Conservation (phyloP, 2,329 filamentous ascomycete genomes). For the Sodiomyces alkalinus region DNA sequence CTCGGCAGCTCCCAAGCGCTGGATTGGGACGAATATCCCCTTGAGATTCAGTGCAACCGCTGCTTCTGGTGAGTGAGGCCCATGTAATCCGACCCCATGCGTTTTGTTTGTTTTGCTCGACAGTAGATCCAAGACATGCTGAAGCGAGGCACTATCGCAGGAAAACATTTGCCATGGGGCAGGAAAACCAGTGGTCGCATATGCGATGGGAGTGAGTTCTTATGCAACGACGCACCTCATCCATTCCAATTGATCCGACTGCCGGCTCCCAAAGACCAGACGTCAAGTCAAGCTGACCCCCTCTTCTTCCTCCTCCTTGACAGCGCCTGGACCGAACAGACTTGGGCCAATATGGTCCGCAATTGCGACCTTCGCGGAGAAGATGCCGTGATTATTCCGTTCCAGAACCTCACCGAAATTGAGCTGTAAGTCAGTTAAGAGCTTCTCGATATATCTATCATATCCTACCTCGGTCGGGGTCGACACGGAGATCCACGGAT, state of each 20-base stretch:
- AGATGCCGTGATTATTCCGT: neutral
- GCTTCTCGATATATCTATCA: neutral
- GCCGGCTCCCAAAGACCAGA: too few relatives aligned
- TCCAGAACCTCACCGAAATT: slow-evolving; percentile 1
- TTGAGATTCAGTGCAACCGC: slow-evolving; percentile 1
- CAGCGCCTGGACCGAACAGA: slow-evolving; percentile 1
- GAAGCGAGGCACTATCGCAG: neutral
- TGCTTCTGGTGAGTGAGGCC: too few relatives aligned
- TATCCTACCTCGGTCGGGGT: too few relatives aligned
- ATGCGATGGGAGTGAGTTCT: neutral
- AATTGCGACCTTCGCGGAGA: slow-evolving; percentile 1
- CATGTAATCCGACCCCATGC: too few relatives aligned
- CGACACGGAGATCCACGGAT: neutral
- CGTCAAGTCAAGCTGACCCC: too few relatives aligned
- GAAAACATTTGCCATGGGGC: slow-evolving; percentile 1
- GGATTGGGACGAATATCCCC: slow-evolving; percentile 1
- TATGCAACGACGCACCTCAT: too few relatives aligned
- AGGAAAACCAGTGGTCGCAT: neutral
- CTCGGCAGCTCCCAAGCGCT: neutral
- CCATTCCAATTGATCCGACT: too few relatives aligned
- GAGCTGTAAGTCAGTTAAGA: neutral
- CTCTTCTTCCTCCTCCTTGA: neutral
- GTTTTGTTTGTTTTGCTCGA: too few relatives aligned
- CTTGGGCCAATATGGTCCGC: slow-evolving; percentile 1
- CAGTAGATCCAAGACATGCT: too few relatives aligned